These are phyloP conservation scores for Adenanthera pavonina DNA, from an alignment of 306 rosid genomes.

Conservation along the genomic window DNA sequence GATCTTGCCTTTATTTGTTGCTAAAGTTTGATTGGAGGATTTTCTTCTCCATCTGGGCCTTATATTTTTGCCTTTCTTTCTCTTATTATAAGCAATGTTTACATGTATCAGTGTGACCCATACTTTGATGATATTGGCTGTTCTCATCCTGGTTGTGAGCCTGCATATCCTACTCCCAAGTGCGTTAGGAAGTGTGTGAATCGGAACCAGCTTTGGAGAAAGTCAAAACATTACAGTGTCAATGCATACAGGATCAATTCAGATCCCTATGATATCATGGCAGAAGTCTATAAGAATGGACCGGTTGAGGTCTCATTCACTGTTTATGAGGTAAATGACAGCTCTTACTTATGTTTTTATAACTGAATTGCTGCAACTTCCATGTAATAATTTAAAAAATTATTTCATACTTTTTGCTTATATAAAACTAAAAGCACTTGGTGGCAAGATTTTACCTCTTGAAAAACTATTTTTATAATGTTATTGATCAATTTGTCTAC, in stretches of 20 bases:
- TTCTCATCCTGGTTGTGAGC: constrained; percentile 98
- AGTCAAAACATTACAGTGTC: constrained; percentile 77
- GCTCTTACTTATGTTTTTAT: constrained; percentile 29
- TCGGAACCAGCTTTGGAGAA: constrained; percentile 74
- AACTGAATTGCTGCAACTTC: constrained; percentile 32
- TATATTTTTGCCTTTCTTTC: not conserved
- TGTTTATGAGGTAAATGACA: constrained; percentile 78
- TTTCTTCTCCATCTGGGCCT: constrained; percentile 3
- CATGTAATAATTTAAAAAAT: constrained; percentile 2
- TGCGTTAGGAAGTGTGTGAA: constrained; percentile 71
- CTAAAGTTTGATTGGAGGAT: constrained; percentile 7
- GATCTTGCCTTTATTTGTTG: constrained; percentile 33
- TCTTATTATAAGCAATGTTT: constrained; percentile 8
- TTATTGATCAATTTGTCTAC: not conserved
- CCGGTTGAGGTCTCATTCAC: constrained; percentile 93
- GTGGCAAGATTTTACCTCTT: not conserved
- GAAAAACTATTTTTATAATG: not conserved
- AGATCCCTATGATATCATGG: constrained; percentile 82
- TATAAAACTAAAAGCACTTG: not conserved
- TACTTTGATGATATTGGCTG: constrained; percentile 89
- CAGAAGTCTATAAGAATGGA: constrained; percentile 86
- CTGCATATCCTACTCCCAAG: constrained; percentile 78
- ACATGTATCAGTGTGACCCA: constrained; percentile 81
- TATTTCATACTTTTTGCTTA: not conserved
- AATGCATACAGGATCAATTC: constrained; percentile 64